Conservation (phyloP, 169 alveolate genomes). For the Cryptosporidium xiaoi region DNA sequence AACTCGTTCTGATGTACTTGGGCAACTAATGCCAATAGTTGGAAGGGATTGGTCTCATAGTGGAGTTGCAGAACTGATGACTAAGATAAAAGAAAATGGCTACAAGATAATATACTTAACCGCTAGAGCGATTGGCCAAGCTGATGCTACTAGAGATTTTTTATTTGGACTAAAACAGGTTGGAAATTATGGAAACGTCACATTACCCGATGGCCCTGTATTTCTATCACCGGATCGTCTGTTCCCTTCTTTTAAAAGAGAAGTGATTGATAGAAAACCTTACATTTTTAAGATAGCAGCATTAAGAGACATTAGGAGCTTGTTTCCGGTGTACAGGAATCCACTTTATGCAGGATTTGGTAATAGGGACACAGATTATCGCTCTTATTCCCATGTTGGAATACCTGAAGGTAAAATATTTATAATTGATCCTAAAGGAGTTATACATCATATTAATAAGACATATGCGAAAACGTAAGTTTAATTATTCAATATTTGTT, state of each 20-base stretch:
- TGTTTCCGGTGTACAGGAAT: slow-evolving; percentile 90
- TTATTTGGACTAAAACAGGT: slow-evolving; percentile 89
- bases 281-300: slow-evolving; percentile 95
- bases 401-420: slow-evolving; percentile 91
- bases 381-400: slow-evolving; percentile 92
- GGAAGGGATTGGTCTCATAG: slow-evolving; percentile 98
- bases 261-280: slow-evolving; percentile 95
- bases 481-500: background rate
- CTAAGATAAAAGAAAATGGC: slow-evolving; percentile 91
- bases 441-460: slow-evolving; percentile 86
- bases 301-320: slow-evolving; percentile 91
- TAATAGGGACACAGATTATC: slow-evolving; percentile 93
- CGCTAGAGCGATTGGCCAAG: slow-evolving; percentile 98
- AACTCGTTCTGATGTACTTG: slow-evolving; percentile 94
- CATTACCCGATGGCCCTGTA: slow-evolving; percentile 94
- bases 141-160: slow-evolving; percentile 94
- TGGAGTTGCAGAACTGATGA: slow-evolving; percentile 93
- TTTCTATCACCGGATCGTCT: slow-evolving; percentile 96
- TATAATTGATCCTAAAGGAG: slow-evolving; percentile 90
- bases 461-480: slow-evolving; percentile 88
- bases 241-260: slow-evolving; percentile 94
- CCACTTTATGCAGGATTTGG: slow-evolving; percentile 99
- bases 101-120: slow-evolving; percentile 95
- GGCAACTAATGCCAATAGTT: slow-evolving; percentile 95
- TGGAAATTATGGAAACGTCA: slow-evolving; percentile 77